Conservation (phyloP, 2,329 filamentous ascomycete species). For the Fusarium luffae region DNA sequence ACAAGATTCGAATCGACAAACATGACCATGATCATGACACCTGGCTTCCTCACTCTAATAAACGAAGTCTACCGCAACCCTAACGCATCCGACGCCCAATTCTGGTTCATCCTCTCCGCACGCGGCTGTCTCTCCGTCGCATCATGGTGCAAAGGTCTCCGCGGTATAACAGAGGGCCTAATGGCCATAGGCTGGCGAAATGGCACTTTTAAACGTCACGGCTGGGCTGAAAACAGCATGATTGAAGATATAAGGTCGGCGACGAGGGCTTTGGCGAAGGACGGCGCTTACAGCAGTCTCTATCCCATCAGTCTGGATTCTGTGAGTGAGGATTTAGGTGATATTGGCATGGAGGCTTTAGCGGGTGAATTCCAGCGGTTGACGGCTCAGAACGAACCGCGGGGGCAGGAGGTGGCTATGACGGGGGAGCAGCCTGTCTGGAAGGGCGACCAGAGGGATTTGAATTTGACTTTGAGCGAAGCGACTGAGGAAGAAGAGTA, state of each 20-base stretch:
- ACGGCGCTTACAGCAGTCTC: constrained; percentile 8
- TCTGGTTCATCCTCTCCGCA: constrained; percentile 7
- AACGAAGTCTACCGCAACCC: constrained; percentile 11
- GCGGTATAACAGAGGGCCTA: constrained; percentile 7
- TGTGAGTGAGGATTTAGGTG: constrained; percentile 3
- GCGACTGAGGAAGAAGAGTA: constrained; percentile 21
- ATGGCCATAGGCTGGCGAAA: constrained; percentile 18
- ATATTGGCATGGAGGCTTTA: constrained; percentile 17
- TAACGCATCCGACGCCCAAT: not conserved
- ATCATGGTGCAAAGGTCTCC: constrained; percentile 18
- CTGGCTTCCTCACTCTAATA: not conserved
- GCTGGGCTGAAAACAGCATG: constrained; percentile 9
- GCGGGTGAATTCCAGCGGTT: not conserved
- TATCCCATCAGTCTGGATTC: constrained; percentile 17
- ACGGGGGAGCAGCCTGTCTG: not conserved
- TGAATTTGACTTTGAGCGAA: constrained; percentile 18
- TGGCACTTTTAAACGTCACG: constrained; percentile 1
- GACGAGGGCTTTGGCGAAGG: not conserved
- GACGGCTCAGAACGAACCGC: not conserved
- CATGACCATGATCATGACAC: constrained; percentile 9
- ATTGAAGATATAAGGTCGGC: not conserved
- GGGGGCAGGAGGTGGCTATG: not conserved
- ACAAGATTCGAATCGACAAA: constrained; percentile 16
- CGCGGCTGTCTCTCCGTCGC: constrained; percentile 8
- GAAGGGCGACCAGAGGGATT: constrained; percentile 20